phyloP scores from a whole-genome alignment of 805 yeast genomes.

The Starmerella vaccinii region DNA sequence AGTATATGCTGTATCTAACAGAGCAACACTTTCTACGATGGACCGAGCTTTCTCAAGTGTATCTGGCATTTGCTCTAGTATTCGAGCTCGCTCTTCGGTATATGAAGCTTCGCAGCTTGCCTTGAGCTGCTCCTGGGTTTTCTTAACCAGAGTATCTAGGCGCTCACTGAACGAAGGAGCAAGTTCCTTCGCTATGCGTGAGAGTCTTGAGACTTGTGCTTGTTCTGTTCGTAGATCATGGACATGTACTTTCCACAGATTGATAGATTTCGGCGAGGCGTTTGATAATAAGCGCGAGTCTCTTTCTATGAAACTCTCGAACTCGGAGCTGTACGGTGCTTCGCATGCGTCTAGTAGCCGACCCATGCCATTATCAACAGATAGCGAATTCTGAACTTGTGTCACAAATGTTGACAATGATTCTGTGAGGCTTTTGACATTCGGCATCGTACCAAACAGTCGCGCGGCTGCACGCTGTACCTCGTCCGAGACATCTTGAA shows the following conservation, averaged over 20 bases:
- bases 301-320: neutral
- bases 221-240: neutral
- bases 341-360: constrained; percentile 12
- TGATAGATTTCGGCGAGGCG: neutral
- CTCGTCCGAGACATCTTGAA: neutral
- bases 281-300: neutral
- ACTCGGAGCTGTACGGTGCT: constrained; percentile 6
- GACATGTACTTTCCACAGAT: neutral
- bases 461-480: neutral
- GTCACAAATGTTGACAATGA: constrained; percentile 4
- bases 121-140: neutral
- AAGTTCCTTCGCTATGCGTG: neutral
- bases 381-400: constrained; percentile 15
- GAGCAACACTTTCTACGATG: neutral
- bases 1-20: neutral
- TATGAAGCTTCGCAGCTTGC: neutral
- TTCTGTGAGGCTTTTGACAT: constrained; percentile 1
- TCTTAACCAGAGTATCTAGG: neutral
- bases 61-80: neutral
- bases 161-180: neutral
- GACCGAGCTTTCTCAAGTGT: neutral
- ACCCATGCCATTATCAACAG: constrained; percentile 9
- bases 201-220: neutral
- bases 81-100: neutral
- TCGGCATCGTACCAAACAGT: neutral